Conservation (phyloP, 495 filamentous ascomycete genomes). For the Xylaria scruposa region DNA sequence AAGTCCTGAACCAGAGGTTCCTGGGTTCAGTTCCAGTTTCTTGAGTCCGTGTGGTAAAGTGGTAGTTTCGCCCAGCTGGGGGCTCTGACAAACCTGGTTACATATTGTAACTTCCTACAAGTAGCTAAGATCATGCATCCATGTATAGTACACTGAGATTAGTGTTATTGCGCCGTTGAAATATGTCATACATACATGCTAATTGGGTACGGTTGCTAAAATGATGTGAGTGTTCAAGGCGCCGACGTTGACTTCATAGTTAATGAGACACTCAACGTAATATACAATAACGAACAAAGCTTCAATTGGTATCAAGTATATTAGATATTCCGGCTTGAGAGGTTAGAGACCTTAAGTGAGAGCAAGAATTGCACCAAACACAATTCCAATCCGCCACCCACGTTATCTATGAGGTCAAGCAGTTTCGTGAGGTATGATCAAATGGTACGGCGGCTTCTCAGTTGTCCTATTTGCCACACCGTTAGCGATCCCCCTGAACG, state of each 20-base stretch:
- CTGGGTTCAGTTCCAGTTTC: too few relatives aligned
- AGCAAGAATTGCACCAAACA: neutral
- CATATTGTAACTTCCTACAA: neutral
- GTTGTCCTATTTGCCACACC: neutral
- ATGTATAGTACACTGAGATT: neutral
- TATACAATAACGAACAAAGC: neutral
- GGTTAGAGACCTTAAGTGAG: neutral
- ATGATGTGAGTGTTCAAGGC: neutral
- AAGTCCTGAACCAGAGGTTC: too few relatives aligned
- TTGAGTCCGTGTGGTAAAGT: neutral
- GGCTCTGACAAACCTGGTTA: neutral
- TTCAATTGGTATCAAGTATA: neutral
- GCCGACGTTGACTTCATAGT: neutral
- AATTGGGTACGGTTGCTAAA: neutral
- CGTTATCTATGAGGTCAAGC: neutral
- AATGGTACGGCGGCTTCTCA: neutral
- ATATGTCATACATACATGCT: neutral
- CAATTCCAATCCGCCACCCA: neutral
- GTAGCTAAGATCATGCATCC: neutral
- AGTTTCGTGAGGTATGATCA: neutral
- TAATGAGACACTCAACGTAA: neutral
- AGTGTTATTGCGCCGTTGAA: too few relatives aligned
- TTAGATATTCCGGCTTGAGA: neutral
- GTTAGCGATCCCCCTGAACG: neutral
- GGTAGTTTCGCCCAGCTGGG: slow-evolving; percentile 4